Evolutionary conservation across 2,329 filamentous ascomycete genomes (phyloP), one percentile per base, ranked within the genome.

Genomic region (Macrophomina tecta): DNA sequence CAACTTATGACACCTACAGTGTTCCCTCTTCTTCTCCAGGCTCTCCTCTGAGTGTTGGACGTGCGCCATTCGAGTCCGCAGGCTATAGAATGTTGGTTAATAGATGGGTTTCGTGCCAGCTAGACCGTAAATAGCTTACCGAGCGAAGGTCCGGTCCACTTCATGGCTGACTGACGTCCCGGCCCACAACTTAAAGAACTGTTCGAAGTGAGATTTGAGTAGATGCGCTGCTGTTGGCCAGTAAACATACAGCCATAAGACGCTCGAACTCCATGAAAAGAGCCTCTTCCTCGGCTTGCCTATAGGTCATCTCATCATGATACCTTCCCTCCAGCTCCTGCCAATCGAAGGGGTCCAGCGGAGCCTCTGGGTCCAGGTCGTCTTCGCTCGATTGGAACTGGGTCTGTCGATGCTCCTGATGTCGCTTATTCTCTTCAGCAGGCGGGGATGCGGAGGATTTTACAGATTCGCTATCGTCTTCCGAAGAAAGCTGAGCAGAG

Each of bases 181-280:
- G 30, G 91, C 91, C 93, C 94, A 97, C 42, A 89, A 81, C 67
- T 85, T 85, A 77, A 97, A 97, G 75, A 91, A 91, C 92, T 96
- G 70, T 9, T 9, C 2, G 86, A 69, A 28, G 90, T 85, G n/a
- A 94, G 58, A 36, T 4, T 6, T 9, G n/a, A 36, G 14, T 48
- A 18, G 36, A 38, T 51, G 23, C 23, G 23, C 23, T 14, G 18
- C 12, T 32, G 30, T 8, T 28, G 18, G n/a, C 11, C 18, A n/a
- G 34, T 18, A 42, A 34, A 45, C 23, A 53, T 75, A 81, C 79
- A 70, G 72, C 67, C 72, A 78, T 78, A 30, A 81, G 71, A 30
- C 82, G 79, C 16, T 88, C 83, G 69, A 91, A 92, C 69, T 94
- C 89, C 23, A 87, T 82, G 64, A 91, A 80, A 52, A 94, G 82